Base-by-base conservation (phyloP, 805 yeast genomes). In the Candida krabiensis region DNA sequence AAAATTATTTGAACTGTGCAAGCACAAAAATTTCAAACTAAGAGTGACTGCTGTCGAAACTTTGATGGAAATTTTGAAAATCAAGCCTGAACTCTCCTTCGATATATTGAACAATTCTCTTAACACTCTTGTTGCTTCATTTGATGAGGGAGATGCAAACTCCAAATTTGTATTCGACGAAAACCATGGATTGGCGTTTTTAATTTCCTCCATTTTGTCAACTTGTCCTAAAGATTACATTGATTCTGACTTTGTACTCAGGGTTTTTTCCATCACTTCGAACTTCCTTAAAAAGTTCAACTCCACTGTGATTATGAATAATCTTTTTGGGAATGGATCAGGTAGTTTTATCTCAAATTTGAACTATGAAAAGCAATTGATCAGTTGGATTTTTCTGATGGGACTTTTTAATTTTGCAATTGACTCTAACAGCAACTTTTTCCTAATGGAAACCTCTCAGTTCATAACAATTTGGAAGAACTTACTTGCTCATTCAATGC, bases 401-500 rank as follows among this genome's bases (percentile, higher is more conserved):
- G 91, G 91, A 2, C 57, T 83, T 4, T 75, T 84, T 70, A 74
- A 79, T 34, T 74, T 77, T 50, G 62, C 58, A 2, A 48, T 61
- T 3, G 58, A 58, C 28, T 52, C 61, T 1, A 84, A 83, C 25
- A 70, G 71, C 12, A 62, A 67, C 17, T 74, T 77, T 39, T 64
- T 85, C 25, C 64, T 70, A 35, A 66, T 77, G 39, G 82, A 81
- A 46, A 62, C 73, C 11, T 70, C 79, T 3, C 87, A 81, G 47
- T 66, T 85, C 34, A 58, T 84, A 31, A 57, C 69, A 8, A 65
- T 83, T 40, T 85, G 90, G 90, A 79, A 79, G 44, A 70, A 74
- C 29, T 64, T 81, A 6, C 51, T 80, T 26, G 71, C 77, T 1
- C 76, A 75, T 31, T 65, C 75, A 2, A 69, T 73, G 37, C 69